Evolutionary conservation across 2,329 filamentous ascomycete species (phyloP), one percentile per base, ranked within the genome.

Genomic region (Talaromyces rugulosus): DNA sequence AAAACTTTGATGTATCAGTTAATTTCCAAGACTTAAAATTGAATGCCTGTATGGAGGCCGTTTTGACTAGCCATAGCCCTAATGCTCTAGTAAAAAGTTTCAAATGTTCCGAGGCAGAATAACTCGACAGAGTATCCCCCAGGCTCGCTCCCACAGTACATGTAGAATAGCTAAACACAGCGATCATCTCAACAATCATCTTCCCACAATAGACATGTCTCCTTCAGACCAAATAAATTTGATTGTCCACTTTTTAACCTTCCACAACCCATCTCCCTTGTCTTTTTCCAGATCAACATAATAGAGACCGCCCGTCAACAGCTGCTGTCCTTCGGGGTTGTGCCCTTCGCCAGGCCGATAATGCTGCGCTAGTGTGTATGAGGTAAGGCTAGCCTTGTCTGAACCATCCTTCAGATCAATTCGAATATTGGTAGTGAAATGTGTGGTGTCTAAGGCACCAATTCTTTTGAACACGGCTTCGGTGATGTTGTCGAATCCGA

Each of bases 381-480:
- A 66, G 33, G 70, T 74, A 12, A 73, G 50, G 8, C 60, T 59
- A 4, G 73, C 74, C 30, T 63, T 69, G 23, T 62, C 36, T 7
- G 60, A 69, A n/a, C 67, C 69, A 28, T 69, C 66, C 55, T 69
- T 62, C 9, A 70, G 27, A 28, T 69, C 60, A 27, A 74, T 62
- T n/a, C 73, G 68, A 16, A 72, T 61, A 59, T 71, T 75, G 57
- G 63, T 72, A 51, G 70, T 60, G n/a, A 66, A 67, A 59, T 76
- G 74, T 9, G 71, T 74, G 14, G 72, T 74, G 34, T 69, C 69
- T 54, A 64, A 72, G 1, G 62, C 63, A n/a, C 64, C 64, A 23
- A 70, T 59, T 9, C 11, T 31, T 9, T 58, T 62, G 58, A 68
- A 60, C n/a, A 71, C 8, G 1, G 58, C 28, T 8, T 60, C 55